phyloP scores from a whole-genome alignment of 257 asterid species.

The Jaltomata sinuosa region DNA sequence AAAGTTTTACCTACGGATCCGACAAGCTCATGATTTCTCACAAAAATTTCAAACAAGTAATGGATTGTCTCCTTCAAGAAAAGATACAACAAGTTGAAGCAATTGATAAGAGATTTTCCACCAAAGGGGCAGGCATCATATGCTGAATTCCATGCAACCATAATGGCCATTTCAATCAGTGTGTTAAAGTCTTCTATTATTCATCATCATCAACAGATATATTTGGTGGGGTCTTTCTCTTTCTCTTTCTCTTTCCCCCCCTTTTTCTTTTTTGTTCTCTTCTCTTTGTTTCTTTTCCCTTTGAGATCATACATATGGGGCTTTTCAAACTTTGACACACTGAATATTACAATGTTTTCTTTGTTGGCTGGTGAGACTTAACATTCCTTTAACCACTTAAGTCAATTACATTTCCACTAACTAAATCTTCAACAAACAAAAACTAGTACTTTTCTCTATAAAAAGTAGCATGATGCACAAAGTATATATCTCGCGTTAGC shows the following conservation, averaged over 20 bases:
- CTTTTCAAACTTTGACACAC: not conserved
- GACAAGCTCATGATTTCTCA: constrained; percentile 53
- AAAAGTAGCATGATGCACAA: no score
- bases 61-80: constrained; percentile 20
- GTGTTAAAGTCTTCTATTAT: constrained; percentile 25
- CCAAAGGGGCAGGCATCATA: constrained; percentile 5
- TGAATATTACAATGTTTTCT: constrained; percentile 7
- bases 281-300: not conserved
- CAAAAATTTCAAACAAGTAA: constrained; percentile 39
- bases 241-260: no score
- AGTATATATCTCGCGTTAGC: no score
- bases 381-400: constrained; percentile 17
- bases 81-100: constrained; percentile 48
- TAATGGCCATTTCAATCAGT: constrained; percentile 48
- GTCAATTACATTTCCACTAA: not conserved
- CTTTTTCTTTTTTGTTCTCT: constrained; percentile 6
- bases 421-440: not conserved
- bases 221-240: constrained; percentile 32
- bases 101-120: constrained; percentile 13
- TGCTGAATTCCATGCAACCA: constrained; percentile 95
- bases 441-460: no score
- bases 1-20: constrained; percentile 32
- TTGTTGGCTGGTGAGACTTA: constrained; percentile 12
- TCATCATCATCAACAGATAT: constrained; percentile 41
- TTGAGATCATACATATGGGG: not conserved